Evolutionary conservation across 2,329 filamentous ascomycete species (phyloP).

Genomic region (Aspergillus eucalypticola): DNA sequence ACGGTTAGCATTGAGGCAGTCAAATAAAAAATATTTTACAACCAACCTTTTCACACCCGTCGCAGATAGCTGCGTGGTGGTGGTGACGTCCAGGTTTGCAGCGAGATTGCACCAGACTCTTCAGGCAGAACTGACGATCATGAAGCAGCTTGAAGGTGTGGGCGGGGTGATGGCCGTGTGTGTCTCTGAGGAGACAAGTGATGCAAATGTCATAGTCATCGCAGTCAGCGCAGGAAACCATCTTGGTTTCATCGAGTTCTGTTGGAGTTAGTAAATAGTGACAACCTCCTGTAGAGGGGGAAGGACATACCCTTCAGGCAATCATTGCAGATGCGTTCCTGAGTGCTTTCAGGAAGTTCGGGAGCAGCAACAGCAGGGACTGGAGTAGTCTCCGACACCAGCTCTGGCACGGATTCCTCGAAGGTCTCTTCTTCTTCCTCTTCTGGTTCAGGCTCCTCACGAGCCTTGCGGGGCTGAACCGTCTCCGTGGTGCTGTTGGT

Average conservation of each 20-base stretch:
- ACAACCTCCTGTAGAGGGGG: neutral
- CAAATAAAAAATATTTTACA: neutral
- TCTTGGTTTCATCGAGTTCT: slow-evolving; percentile 74
- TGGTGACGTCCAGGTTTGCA: slow-evolving; percentile 78
- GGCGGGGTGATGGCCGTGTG: slow-evolving; percentile 87
- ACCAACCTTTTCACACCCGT: slow-evolving; percentile 77
- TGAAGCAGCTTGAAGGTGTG: slow-evolving; percentile 69
- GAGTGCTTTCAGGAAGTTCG: slow-evolving; percentile 6
- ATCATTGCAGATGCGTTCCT: slow-evolving; percentile 60
- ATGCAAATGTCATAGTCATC: slow-evolving; percentile 93
- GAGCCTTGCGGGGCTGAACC: slow-evolving; percentile 63
- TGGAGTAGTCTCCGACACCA: slow-evolving; percentile 13
- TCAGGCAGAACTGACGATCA: slow-evolving; percentile 58
- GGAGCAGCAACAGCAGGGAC: neutral
- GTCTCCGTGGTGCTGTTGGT: slow-evolving; percentile 84
- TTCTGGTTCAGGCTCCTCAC: slow-evolving; percentile 30
- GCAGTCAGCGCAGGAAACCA: slow-evolving; percentile 82
- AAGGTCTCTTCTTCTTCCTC: slow-evolving; percentile 17
- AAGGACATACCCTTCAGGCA: slow-evolving; percentile 60
- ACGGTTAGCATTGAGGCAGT: slow-evolving; percentile 20
- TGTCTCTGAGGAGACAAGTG: slow-evolving; percentile 70
- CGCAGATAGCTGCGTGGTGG: slow-evolving; percentile 85
- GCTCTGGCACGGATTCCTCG: slow-evolving; percentile 26
- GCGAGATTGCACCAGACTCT: slow-evolving; percentile 63
- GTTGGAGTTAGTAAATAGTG: slow-evolving; percentile 24